These are phyloP conservation scores for Leucosporidium creatinivorum DNA, from an alignment of 768 basidiomycete genomes.

Conservation along the genomic window DNA sequence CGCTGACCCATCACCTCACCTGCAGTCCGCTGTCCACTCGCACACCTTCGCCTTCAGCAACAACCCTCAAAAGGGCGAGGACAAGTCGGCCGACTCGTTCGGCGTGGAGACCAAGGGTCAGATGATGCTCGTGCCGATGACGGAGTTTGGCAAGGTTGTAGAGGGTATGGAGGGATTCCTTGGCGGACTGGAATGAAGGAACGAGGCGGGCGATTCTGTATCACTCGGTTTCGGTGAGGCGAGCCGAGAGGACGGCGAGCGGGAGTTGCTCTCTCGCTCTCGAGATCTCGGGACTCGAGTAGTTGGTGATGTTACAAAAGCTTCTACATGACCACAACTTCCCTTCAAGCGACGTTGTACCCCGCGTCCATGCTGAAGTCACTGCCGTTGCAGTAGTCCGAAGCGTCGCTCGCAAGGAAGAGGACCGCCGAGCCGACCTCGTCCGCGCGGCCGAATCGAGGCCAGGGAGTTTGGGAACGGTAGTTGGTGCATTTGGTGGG, in stretches of 20 bases:
- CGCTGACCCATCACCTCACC: not conserved
- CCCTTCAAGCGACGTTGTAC: not conserved
- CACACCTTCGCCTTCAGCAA: conserved; percentile 21
- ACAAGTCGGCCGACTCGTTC: conserved; percentile 28
- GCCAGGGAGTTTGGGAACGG: conserved; percentile 10
- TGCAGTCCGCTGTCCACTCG: conserved; percentile 23
- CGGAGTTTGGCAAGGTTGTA: conserved; percentile 22
- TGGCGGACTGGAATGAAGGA: not conserved
- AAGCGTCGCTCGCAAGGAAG: not conserved
- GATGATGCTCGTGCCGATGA: conserved; percentile 32
- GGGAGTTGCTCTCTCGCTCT: too few species aligned
- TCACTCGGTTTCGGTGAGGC: too few species aligned
- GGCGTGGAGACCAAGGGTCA: conserved; percentile 34
- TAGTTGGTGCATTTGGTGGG: conserved; percentile 4
- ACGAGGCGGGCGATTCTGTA: too few species aligned
- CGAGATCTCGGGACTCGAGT: too few species aligned
- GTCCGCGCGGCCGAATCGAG: conserved; percentile 12
- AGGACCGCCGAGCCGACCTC: conserved; percentile 4
- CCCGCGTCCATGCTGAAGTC: conserved; percentile 9
- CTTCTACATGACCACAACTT: too few species aligned
- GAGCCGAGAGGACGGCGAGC: too few species aligned
- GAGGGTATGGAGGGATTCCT: conserved; percentile 29
- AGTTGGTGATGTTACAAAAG: too few species aligned
- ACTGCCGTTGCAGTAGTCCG: conserved; percentile 3
- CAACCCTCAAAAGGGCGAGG: conserved; percentile 8